Base-by-base conservation (phyloP, 331 rosid genomes). In the Acacia pycnantha region DNA sequence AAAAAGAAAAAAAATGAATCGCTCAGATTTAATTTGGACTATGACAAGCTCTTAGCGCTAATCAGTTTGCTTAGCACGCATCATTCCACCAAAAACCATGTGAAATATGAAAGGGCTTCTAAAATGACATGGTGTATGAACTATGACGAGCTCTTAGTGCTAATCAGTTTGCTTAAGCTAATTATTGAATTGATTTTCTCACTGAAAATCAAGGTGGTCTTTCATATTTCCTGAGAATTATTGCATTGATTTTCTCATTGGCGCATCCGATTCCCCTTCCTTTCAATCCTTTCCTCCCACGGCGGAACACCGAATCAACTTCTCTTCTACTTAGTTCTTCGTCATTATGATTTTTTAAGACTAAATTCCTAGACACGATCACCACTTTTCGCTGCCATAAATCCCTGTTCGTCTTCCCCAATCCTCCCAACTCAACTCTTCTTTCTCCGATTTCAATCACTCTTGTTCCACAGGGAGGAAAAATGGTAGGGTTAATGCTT, bases 241-340 rank as follows among this genome's bases (percentile, higher is more conserved):
- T 53, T 58, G n/a, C 56, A 48, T 48, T 48, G 54, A 15, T 48
- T 74, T 83, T 29, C 79, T 61, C 18, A 15, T 62, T 59, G 67
- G 31, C 33, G 89, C 70, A 87, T 88, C 89, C 79, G 79, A 31
- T 93, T 79, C 96, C 53, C 5, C 65, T 59, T 18, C 41, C 80
- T 74, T 79, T 78, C 22, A 80, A 78, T 61, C 76, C 61, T 54
- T 76, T 70, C 84, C 85, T 71, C 78, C 61, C 83, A 56, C 80
- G 35, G 90, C 88, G 92, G 90, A 84, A 74, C 79, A 24, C 86
- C 22, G 87, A 89, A 81, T 83, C 81, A 85, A 77, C 85, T 82
- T 72, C 84, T 48, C 84, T 56, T 83, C 74, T 19, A 37, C 76
- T 21, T 41, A 21, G 70, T 41, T 71, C 70, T 41, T 71, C 66